These are phyloP conservation scores for Sporisorium graminicola DNA, from an alignment of 1,284 basidiomycete genomes.

Conservation along the genomic window DNA sequence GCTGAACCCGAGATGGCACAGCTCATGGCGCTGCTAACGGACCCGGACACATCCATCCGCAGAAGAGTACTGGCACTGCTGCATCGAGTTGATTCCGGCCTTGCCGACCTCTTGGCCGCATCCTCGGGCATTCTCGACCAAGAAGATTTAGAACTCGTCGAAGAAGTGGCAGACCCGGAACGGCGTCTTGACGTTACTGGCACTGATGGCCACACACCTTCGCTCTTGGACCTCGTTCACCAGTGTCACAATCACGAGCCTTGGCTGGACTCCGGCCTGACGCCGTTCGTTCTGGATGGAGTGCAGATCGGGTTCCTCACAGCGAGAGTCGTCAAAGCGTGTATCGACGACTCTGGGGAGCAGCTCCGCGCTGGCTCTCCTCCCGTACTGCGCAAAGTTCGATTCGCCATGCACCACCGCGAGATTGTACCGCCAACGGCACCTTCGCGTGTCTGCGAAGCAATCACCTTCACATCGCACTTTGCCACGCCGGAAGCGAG, in stretches of 20 bases:
- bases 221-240: constrained; percentile 53
- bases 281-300: constrained; percentile 55
- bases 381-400: constrained; percentile 27
- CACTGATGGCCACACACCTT: constrained; percentile 8
- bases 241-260: constrained; percentile 65
- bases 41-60: constrained; percentile 31
- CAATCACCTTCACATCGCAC: constrained; percentile 35
- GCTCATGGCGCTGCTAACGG: constrained; percentile 36
- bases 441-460: constrained; percentile 19
- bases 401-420: constrained; percentile 39
- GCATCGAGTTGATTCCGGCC: constrained; percentile 19
- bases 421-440: constrained; percentile 32
- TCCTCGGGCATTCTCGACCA: constrained; percentile 27
- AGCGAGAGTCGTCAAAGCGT: constrained; percentile 46
- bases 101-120: constrained; percentile 22
- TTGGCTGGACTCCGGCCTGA: constrained; percentile 53
- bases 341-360: constrained; percentile 32
- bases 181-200: constrained; percentile 10
- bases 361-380: constrained; percentile 12
- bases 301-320: constrained; percentile 64
- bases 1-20: constrained; percentile 33
- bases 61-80: constrained; percentile 24
- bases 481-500: constrained; percentile 35
- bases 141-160: constrained; percentile 27
- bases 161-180: constrained; percentile 31